Evolutionary conservation across 441 rosid species (phyloP).

Genomic region (Corymbia calophylla): DNA sequence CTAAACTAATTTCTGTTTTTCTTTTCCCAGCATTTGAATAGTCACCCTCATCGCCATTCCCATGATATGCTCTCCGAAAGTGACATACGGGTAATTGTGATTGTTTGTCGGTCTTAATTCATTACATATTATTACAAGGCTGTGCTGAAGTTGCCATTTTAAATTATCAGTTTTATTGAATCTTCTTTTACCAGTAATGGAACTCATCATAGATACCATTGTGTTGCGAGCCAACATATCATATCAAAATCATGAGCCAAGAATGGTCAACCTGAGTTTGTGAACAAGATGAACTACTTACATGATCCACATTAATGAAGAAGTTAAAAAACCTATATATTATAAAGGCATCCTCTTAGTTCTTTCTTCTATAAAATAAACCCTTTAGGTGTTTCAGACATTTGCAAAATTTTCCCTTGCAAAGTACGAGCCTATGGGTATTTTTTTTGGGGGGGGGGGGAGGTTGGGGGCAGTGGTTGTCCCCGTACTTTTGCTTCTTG

Average conservation of each 20-base stretch:
- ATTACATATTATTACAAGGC: neutral
- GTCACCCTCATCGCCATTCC: slow-evolving; percentile 60
- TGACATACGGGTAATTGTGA: slow-evolving; percentile 65
- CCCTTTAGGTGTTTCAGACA: neutral
- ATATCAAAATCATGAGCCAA: neutral
- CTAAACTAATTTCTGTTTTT: slow-evolving; percentile 7
- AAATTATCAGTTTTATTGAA: neutral
- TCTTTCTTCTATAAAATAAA: neutral
- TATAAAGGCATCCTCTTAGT: neutral
- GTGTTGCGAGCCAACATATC: neutral
- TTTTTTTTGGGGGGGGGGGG: neutral
- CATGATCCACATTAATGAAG: neutral
- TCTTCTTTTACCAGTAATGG: neutral
- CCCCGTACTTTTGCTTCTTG: neutral
- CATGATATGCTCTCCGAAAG: slow-evolving; percentile 83
- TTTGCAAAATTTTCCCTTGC: neutral
- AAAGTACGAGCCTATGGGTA: neutral
- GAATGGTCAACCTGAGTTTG: neutral
- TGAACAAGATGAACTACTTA: neutral
- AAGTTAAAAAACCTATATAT: neutral
- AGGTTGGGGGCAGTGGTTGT: neutral
- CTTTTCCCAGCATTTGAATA: slow-evolving; percentile 50
- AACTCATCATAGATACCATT: neutral
- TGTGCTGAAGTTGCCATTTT: neutral
- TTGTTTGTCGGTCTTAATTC: neutral